phyloP scores from a whole-genome alignment of 1,139 yeast genomes.

The Kodamaea anthophila region DNA sequence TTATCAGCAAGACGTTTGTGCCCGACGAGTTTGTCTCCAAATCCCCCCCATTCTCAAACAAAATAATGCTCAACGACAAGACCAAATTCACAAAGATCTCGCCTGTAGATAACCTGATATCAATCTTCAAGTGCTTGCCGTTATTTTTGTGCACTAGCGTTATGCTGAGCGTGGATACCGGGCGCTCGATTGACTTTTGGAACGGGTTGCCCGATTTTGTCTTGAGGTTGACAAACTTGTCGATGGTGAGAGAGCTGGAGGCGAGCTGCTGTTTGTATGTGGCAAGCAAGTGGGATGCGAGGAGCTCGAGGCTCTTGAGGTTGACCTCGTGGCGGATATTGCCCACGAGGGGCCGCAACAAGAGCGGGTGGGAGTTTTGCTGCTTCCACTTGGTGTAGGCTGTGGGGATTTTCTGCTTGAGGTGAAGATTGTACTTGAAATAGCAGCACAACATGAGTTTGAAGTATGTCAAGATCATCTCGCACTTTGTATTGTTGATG shows the following conservation, averaged over 20 bases:
- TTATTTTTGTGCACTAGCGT: constrained; percentile 10
- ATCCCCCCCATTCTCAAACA: constrained; percentile 25
- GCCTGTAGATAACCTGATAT: constrained; percentile 31
- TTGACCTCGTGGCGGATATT: constrained; percentile 59
- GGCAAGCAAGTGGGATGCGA: constrained; percentile 29
- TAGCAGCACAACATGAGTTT: constrained; percentile 58
- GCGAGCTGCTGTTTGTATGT: constrained; percentile 15
- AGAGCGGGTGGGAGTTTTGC: constrained; percentile 41
- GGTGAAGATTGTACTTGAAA: constrained; percentile 45
- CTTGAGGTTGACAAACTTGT: constrained; percentile 23
- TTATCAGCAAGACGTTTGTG: constrained; percentile 35
- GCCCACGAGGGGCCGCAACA: constrained; percentile 63
- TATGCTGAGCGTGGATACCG: constrained; percentile 23
- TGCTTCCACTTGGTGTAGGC: constrained; percentile 48
- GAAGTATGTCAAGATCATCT: constrained; percentile 45
- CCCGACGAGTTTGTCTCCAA: constrained; percentile 30
- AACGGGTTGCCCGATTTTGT: constrained; percentile 26
- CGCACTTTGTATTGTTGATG: constrained; percentile 41
- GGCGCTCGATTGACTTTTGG: constrained; percentile 35
- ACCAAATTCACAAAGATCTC: constrained; percentile 38
- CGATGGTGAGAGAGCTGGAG: constrained; percentile 10
- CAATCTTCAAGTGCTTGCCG: constrained; percentile 20
- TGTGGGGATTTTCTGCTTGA: constrained; percentile 43
- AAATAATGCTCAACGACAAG: constrained; percentile 26
- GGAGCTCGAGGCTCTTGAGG: constrained; percentile 34